Conservation (phyloP, 352 stramenopile species). For the Thalassiosira hispida region DNA sequence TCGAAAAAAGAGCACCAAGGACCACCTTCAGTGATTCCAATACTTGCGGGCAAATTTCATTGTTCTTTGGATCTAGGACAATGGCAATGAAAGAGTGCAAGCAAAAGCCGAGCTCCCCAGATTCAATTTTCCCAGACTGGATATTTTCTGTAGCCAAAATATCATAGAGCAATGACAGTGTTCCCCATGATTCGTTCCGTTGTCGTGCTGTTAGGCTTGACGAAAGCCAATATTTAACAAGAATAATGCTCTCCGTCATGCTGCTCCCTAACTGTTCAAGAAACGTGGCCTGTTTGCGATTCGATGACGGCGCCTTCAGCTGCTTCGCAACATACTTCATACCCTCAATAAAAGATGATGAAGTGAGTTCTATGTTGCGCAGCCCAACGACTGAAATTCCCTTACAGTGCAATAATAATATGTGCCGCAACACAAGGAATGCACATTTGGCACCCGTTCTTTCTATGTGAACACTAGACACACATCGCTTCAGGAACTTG, state of each 20-base stretch:
- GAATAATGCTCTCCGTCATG: slow-evolving; percentile 68
- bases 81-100: slow-evolving; percentile 63
- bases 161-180: slow-evolving; percentile 55
- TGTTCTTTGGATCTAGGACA: slow-evolving; percentile 54
- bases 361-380: slow-evolving; percentile 36
- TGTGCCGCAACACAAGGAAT: slow-evolving; percentile 50
- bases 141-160: slow-evolving; percentile 62
- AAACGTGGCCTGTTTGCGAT: slow-evolving; percentile 31
- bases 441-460: slow-evolving; percentile 49
- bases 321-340: slow-evolving; percentile 64
- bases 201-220: slow-evolving; percentile 50
- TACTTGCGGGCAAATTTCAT: slow-evolving; percentile 33
- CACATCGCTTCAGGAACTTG: slow-evolving; percentile 50
- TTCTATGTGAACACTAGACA: slow-evolving; percentile 56
- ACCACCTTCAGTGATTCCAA: slow-evolving; percentile 46
- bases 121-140: slow-evolving; percentile 32
- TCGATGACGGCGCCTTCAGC: slow-evolving; percentile 28
- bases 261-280: slow-evolving; percentile 61
- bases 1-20: slow-evolving; percentile 40
- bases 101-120: slow-evolving; percentile 63
- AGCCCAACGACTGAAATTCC: slow-evolving; percentile 52
- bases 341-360: slow-evolving; percentile 56
- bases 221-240: slow-evolving; percentile 64
- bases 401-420: slow-evolving; percentile 52
- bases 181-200: slow-evolving; percentile 48